phyloP scores from a whole-genome alignment of 2,329 filamentous ascomycete genomes.

The Pseudogymnoascus sp. region DNA sequence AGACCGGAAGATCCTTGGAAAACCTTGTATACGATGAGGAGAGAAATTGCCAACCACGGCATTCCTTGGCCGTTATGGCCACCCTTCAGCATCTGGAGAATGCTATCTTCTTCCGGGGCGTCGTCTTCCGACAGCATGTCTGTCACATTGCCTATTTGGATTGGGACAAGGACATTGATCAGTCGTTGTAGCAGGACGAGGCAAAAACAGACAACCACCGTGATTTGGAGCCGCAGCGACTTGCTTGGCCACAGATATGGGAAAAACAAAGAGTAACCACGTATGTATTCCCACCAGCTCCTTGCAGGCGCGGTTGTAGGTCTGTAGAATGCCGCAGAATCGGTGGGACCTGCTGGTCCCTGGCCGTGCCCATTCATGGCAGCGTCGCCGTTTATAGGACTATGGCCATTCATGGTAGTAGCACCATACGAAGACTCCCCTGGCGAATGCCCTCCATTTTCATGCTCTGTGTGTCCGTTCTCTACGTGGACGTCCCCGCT shows the following conservation, averaged over 20 bases:
- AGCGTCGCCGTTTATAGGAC: constrained; percentile 37
- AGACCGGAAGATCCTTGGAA: constrained; percentile 85
- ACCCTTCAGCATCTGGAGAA: constrained; percentile 15
- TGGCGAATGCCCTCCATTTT: constrained; percentile 16
- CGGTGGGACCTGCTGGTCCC: constrained; percentile 38
- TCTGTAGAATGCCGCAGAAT: constrained; percentile 76
- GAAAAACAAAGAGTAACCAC: constrained; percentile 88
- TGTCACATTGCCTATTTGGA: constrained; percentile 74
- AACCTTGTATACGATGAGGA: constrained; percentile 71
- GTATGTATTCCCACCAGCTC: constrained; percentile 93
- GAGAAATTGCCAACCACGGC: constrained; percentile 64
- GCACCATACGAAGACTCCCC: constrained; percentile 30
- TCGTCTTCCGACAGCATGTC: constrained; percentile 53
- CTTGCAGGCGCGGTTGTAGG: constrained; percentile 78
- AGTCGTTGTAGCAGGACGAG: constrained; percentile 73
- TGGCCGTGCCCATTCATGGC: constrained; percentile 34
- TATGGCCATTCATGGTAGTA: constrained; percentile 27
- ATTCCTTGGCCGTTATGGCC: constrained; percentile 27
- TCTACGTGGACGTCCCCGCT: constrained; percentile 14
- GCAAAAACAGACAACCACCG: constrained; percentile 74
- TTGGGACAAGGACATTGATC: constrained; percentile 79
- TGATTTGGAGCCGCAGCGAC: constrained; percentile 59
- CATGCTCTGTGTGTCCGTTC: constrained; percentile 20
- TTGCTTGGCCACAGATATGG: constrained; percentile 95
- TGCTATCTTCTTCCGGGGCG: constrained; percentile 32